Percentiles rank a stretch among this genome's conserved stretches.
Evolutionary conservation across 2,329 filamentous ascomycete genomes (phyloP).

Genomic region (Stachybotrys elegans): DNA sequence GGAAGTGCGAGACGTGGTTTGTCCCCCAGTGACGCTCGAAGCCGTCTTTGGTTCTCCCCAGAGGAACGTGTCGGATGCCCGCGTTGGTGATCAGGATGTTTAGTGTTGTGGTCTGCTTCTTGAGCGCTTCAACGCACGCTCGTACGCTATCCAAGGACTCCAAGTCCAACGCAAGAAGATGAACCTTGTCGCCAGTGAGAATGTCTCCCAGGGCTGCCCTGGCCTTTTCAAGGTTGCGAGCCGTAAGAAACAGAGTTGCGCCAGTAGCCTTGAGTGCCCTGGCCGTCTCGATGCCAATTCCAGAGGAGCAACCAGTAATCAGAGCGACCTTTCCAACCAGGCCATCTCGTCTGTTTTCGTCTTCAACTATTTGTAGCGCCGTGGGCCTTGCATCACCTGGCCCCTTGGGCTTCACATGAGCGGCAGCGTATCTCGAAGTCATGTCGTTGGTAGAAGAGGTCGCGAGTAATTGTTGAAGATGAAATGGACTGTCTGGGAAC

Average conservation of each 20-base stretch:
- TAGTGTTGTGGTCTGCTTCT: constrained; percentile 8
- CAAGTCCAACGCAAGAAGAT: constrained; percentile 27
- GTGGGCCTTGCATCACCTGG: constrained; percentile 26
- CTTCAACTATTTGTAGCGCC: constrained; percentile 26
- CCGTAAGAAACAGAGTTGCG: constrained; percentile 29
- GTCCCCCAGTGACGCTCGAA: constrained; percentile 12
- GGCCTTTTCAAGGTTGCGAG: constrained; percentile 27
- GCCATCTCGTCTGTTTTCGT: constrained; percentile 18
- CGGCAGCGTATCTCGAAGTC: constrained; percentile 10
- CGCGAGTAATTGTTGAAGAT: too few species aligned
- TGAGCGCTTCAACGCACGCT: constrained; percentile 13
- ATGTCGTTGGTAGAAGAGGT: not conserved
- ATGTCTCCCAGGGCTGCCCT: constrained; percentile 18
- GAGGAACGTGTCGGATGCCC: constrained; percentile 8
- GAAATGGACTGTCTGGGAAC: too few species aligned
- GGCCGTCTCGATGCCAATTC: constrained; percentile 33
- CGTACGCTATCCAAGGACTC: constrained; percentile 23
- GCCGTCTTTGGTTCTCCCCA: constrained; percentile 11
- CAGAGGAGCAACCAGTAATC: constrained; percentile 31
- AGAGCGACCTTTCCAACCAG: constrained; percentile 29
- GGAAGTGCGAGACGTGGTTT: constrained; percentile 14
- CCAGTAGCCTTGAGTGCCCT: constrained; percentile 30
- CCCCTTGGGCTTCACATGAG: constrained; percentile 14
- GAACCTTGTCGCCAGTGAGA: constrained; percentile 14
- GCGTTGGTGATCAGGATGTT: constrained; percentile 19